Evolutionary conservation across 2,329 filamentous ascomycete genomes (phyloP).

Genomic region (Huntiella decipiens): DNA sequence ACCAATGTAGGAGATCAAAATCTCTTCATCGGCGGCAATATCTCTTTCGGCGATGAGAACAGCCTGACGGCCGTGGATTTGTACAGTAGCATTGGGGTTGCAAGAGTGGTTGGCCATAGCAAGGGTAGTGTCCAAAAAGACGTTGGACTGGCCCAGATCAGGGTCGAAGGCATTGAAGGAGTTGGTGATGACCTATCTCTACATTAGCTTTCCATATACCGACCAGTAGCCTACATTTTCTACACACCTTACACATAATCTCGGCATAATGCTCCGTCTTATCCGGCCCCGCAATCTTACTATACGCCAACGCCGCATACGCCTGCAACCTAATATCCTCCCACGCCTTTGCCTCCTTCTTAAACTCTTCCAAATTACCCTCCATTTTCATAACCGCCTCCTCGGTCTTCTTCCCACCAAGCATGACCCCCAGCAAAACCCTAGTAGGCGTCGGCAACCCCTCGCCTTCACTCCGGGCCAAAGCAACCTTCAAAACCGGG

Average conservation of each 20-base stretch:
- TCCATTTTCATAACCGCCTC: slow-evolving; percentile 24
- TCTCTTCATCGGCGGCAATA: slow-evolving; percentile 34
- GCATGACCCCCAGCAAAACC: slow-evolving; percentile 31
- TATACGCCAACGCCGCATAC: slow-evolving; percentile 26
- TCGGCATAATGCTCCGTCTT: slow-evolving; percentile 24
- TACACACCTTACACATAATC: slow-evolving; percentile 32
- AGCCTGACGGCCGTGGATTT: slow-evolving; percentile 32
- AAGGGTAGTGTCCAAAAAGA: slow-evolving; percentile 36
- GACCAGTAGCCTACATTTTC: not conserved
- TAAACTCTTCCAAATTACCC: slow-evolving; percentile 26
- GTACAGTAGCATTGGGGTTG: slow-evolving; percentile 37
- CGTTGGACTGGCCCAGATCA: slow-evolving; percentile 32
- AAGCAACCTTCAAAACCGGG: slow-evolving; percentile 23
- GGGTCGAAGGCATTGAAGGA: slow-evolving; percentile 37
- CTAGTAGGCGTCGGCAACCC: slow-evolving; percentile 35
- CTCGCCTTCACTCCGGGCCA: slow-evolving; percentile 17
- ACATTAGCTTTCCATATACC: not conserved
- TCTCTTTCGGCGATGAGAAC: slow-evolving; percentile 29
- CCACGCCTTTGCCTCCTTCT: slow-evolving; percentile 21
- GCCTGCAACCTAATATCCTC: slow-evolving; percentile 30
- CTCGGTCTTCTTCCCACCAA: slow-evolving; percentile 20
- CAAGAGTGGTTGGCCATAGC: slow-evolving; percentile 47
- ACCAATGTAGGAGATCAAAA: slow-evolving; percentile 45
- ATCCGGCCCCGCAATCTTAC: slow-evolving; percentile 19
- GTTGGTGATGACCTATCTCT: slow-evolving; percentile 37